Evolutionary conservation across 2,329 filamentous ascomycete species (phyloP).

Genomic region (Massarina eburnea): DNA sequence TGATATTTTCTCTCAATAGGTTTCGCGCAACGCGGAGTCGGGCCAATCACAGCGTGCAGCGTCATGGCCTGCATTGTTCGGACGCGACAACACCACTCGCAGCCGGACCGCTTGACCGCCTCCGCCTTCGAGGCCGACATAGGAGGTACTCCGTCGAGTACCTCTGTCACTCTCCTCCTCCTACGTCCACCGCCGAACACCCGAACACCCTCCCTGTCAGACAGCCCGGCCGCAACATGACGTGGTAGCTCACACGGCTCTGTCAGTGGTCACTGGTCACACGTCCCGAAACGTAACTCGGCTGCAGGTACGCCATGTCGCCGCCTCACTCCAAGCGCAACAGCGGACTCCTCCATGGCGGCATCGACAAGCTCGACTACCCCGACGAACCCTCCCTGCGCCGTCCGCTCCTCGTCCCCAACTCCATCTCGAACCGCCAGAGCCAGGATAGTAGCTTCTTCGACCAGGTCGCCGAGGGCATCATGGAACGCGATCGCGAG

Average conservation of each 20-base stretch:
- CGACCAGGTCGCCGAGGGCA: conserved; percentile 62
- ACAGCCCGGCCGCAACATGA: conserved; percentile 10
- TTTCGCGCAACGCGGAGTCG: conserved; percentile 3
- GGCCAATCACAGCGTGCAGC: conserved; percentile 25
- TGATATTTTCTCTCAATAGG: neutral
- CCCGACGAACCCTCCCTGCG: conserved; percentile 35
- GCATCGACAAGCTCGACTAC: conserved; percentile 56
- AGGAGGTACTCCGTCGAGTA: no score
- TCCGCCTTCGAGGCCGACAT: neutral
- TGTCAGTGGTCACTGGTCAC: no score
- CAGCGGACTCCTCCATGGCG: conserved; percentile 20
- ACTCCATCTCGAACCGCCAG: conserved; percentile 31
- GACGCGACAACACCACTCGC: conserved; percentile 29
- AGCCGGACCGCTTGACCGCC: conserved; percentile 19
- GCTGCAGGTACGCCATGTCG: conserved; percentile 23
- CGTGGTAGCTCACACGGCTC: conserved; percentile 13
- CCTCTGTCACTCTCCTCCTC: no score
- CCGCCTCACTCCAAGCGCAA: conserved; percentile 34
- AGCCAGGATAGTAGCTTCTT: conserved; percentile 57
- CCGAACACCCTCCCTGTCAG: neutral
- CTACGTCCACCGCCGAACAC: no score
- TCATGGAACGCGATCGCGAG: conserved; percentile 59
- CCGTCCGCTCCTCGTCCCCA: conserved; percentile 45
- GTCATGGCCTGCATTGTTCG: conserved; percentile 20
- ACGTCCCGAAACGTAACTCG: conserved; percentile 14